These are phyloP conservation scores for Lobosporangium transversale DNA, from an alignment of 192 early-diverging fungal genomes.

Conservation along the genomic window DNA sequence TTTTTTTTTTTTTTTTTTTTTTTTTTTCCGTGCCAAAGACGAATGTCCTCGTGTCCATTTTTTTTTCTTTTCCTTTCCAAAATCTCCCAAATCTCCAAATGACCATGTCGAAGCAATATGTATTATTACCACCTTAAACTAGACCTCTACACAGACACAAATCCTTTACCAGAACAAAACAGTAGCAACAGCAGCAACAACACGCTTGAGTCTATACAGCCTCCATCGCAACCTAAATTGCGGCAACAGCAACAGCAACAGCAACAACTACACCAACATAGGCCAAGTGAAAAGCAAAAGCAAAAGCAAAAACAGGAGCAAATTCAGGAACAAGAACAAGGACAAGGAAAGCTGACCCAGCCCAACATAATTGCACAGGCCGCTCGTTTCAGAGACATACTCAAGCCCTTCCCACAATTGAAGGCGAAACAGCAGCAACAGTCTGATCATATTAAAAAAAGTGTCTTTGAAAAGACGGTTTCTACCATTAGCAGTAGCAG, in stretches of 20 bases:
- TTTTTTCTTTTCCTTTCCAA: not conserved
- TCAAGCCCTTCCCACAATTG: constrained; percentile 28
- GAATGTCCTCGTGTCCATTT: too few species aligned
- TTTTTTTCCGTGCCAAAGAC: not conserved
- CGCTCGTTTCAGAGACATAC: constrained; percentile 9
- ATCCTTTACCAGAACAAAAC: not conserved
- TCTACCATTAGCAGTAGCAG: too few species aligned
- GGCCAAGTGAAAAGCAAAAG: too few species aligned
- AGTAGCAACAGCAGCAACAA: not conserved
- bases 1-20: not conserved
- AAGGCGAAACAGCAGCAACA: not conserved
- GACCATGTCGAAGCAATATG: constrained; percentile 45
- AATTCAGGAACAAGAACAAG: too few species aligned
- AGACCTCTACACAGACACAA: constrained; percentile 32
- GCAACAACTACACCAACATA: too few species aligned
- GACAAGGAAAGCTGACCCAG: too few species aligned
- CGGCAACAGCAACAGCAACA: too few species aligned
- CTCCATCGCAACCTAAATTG: too few species aligned
- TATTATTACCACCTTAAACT: constrained; percentile 55
- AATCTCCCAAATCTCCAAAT: not conserved
- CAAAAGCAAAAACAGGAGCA: too few species aligned
- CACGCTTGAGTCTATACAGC: too few species aligned
- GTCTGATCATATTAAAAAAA: too few species aligned
- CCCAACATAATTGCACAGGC: not conserved
- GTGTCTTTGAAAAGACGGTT: too few species aligned